A percentile compares a stretch with the other conserved stretches of the same genome.
These are phyloP conservation scores for Trichoderma semiorbis DNA, from an alignment of 2,329 filamentous ascomycete genomes.

Conservation along the genomic window DNA sequence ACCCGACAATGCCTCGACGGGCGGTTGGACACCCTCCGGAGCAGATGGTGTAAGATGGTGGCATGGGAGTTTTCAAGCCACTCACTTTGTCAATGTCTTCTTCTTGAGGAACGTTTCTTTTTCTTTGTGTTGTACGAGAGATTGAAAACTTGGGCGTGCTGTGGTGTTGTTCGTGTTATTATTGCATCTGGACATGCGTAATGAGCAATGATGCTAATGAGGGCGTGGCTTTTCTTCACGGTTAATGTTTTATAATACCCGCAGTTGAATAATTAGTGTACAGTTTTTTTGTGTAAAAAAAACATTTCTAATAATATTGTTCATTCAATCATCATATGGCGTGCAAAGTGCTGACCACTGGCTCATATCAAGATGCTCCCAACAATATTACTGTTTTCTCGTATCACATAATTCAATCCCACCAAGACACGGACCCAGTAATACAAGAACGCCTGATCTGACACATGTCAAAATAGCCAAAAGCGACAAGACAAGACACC, in stretches of 20 bases:
- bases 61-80: not conserved
- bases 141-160: not conserved
- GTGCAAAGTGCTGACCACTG: not conserved
- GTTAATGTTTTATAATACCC: not conserved
- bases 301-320: not conserved
- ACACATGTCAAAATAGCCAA: not conserved
- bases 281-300: not conserved
- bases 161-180: not conserved
- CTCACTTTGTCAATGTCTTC: not conserved
- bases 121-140: not conserved
- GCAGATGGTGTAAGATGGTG: conserved; percentile 19
- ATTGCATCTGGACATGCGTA: not conserved
- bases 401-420: not conserved
- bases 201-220: not conserved
- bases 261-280: not conserved
- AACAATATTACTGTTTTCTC: not conserved
- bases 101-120: not conserved
- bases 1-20: conserved; percentile 19
- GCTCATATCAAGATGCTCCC: not conserved
- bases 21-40: conserved; percentile 20
- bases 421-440: not conserved
- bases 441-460: not conserved
- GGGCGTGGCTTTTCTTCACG: not conserved
- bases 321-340: not conserved
- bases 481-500: not conserved